These are phyloP conservation scores for Rhodotorula sp. DNA, from an alignment of 1,284 basidiomycete species.

Conservation along the genomic window DNA sequence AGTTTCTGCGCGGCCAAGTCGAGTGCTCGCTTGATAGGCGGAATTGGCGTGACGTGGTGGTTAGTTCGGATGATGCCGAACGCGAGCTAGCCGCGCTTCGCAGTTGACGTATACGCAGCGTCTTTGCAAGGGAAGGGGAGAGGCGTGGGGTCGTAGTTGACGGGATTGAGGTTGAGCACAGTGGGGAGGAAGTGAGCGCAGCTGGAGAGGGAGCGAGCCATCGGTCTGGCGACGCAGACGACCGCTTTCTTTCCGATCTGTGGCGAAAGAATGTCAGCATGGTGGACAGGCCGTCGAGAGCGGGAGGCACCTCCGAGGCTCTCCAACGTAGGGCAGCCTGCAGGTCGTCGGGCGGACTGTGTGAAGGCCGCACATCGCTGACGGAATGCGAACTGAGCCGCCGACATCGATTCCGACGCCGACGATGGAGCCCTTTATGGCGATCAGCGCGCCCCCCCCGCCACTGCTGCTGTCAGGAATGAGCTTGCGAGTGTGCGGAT, in stretches of 20 bases:
- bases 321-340: conserved; percentile 16
- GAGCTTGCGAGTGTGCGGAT: conserved; percentile 57
- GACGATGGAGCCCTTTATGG: conserved; percentile 59
- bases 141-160: conserved; percentile 45
- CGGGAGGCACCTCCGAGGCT: conserved; percentile 20
- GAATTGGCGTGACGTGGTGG: conserved; percentile 48
- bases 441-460: conserved; percentile 60
- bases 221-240: conserved; percentile 46
- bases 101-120: conserved; percentile 18
- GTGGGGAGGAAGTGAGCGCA: conserved; percentile 47
- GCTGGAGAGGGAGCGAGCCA: conserved; percentile 46
- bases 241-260: conserved; percentile 43
- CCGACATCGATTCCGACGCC: conserved; percentile 57
- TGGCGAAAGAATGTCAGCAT: no score
- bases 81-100: conserved; percentile 35
- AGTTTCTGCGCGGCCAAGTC: conserved; percentile 44
- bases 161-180: conserved; percentile 45
- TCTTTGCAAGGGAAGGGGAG: conserved; percentile 20
- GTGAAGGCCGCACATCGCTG: conserved; percentile 18
- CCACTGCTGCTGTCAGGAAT: conserved; percentile 53
- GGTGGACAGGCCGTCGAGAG: not conserved
- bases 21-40: conserved; percentile 49
- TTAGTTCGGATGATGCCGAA: conserved; percentile 51
- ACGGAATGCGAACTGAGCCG: conserved; percentile 38
- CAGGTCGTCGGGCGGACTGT: conserved; percentile 15